A percentile compares a stretch with the other conserved stretches of the same genome.
Conservation (phyloP, 768 basidiomycete genomes). For the Mycena filopes region DNA sequence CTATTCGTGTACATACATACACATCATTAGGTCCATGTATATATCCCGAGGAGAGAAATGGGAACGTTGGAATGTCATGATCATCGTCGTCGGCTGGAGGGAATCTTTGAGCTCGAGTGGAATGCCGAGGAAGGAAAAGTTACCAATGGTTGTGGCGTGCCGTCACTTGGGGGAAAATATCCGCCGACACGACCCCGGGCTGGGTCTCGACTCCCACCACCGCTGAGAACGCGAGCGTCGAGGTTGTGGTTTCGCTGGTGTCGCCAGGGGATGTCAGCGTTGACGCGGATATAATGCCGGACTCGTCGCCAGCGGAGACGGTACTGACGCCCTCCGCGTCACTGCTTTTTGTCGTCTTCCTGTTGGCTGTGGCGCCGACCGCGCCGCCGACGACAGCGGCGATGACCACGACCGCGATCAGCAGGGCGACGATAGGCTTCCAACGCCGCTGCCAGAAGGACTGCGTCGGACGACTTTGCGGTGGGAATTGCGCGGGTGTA, state of each 20-base stretch:
- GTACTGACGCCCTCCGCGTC: background rate
- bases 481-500: background rate
- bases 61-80: background rate
- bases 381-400: constrained; percentile 23
- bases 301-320: background rate
- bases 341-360: background rate
- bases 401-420: constrained; percentile 15
- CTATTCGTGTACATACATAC: constrained; percentile 10
- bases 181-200: background rate
- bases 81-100: constrained; percentile 16
- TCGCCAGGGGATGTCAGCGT: background rate
- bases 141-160: no score
- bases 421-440: background rate
- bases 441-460: constrained; percentile 8
- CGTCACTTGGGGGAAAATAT: background rate
- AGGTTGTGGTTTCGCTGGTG: background rate
- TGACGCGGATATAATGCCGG: background rate
- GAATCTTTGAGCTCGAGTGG: background rate
- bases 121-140: no score
- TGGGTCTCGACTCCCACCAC: background rate
- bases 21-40: background rate
- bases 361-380: constrained; percentile 8
- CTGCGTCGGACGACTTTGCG: background rate
- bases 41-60: background rate
- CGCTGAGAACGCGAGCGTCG: no score